Evolutionary conservation across 495 filamentous ascomycete species (phyloP), one percentile per base, ranked within the genome.

Genomic region (Penicillium psychrofluorescens): DNA sequence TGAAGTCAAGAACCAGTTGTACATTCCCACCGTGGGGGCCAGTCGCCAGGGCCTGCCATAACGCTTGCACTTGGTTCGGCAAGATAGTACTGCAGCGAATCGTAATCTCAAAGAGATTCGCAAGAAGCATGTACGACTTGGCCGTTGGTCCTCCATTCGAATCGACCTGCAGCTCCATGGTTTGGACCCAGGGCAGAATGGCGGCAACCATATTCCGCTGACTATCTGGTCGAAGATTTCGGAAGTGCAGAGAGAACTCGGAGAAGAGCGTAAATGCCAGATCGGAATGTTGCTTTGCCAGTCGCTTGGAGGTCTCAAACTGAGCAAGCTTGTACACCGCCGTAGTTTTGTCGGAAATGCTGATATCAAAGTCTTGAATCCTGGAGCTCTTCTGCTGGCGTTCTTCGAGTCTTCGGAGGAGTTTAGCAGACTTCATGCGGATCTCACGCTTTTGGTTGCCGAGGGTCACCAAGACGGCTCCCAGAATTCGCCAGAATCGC

Each of bases 291-390:
- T 90, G 84, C 53, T 84, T 86, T 4, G 92, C 84, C n/a, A 97
- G 73, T 36, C 88, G 69, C 50, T 90, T 89, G 0, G 94, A 97
- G 8, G 90, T 90, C 54, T 97, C 92, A 49, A 96, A 97, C 52
- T 97, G 94, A 4, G 92, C 92, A 12, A 90, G 76, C 63, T 96
- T 97, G 63, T 96, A 97, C 2, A 98, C 91, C 1, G 92, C 92
- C 45, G 91, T 95, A 0, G 92, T 98, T 66, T 95, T 95, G 66
- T 98, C 94, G 1, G 92, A 90, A 36, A 98, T 90, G 59, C 91
- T 95, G 53, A 98, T 95, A 54, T 98, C 94, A 39, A 95, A 94
- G 60, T 97, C 94, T 56, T 95, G 90, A 29, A 97, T 79, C 53
- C 90, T 88, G 6, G 90, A 95, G 53, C 75, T 89, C 52, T 84